Conservation (phyloP, 2,329 filamentous ascomycete species). For the Venturia carpophila region DNA sequence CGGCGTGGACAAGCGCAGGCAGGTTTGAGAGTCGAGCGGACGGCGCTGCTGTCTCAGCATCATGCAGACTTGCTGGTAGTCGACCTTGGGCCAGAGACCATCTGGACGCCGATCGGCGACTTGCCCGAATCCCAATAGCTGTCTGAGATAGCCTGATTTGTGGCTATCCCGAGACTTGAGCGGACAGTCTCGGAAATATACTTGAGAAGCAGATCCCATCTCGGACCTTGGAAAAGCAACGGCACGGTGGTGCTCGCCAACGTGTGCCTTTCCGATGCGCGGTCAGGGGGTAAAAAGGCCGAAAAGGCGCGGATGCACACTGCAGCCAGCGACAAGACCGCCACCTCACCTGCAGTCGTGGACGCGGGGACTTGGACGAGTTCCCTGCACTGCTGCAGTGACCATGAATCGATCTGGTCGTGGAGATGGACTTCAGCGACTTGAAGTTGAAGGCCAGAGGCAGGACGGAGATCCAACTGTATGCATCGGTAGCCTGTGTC, state of each 20-base stretch:
- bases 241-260: no score
- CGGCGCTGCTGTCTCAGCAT: slow-evolving; percentile 5
- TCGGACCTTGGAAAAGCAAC: neutral
- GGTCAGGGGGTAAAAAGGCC: neutral
- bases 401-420: neutral
- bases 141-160: neutral
- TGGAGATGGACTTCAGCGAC: neutral
- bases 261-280: no score
- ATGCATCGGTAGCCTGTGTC: neutral
- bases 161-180: neutral
- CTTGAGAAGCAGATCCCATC: neutral
- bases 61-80: neutral
- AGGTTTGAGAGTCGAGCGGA: neutral
- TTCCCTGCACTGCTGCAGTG: neutral
- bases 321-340: neutral
- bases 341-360: no score
- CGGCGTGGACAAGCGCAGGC: neutral
- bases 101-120: neutral
- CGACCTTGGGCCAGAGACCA: neutral
- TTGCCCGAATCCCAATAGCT: neutral
- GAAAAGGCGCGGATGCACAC: neutral
- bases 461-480: neutral
- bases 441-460: neutral
- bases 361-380: neutral
- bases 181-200: neutral